These are phyloP conservation scores for Suillus tomentosus DNA, from an alignment of 768 basidiomycete species.

Conservation along the genomic window DNA sequence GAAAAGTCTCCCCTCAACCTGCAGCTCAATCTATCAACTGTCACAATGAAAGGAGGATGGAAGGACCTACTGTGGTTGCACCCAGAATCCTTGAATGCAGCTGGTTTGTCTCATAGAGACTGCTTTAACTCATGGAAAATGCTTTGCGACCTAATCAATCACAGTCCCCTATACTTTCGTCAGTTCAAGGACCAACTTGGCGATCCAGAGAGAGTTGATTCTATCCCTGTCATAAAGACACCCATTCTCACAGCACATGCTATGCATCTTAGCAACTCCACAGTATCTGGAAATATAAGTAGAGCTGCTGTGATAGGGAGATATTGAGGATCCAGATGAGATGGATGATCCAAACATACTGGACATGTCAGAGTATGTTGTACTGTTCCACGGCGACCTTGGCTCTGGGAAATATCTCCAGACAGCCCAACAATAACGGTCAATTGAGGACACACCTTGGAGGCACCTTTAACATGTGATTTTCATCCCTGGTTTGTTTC, in stretches of 20 bases:
- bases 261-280: background rate
- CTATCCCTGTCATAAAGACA: background rate
- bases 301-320: background rate
- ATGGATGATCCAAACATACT: background rate
- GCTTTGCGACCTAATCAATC: background rate
- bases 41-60: background rate
- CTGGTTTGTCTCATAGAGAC: background rate
- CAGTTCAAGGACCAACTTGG: background rate
- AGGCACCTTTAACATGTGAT: background rate
- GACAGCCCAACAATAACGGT: background rate
- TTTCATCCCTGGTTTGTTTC: too few species aligned
- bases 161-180: background rate
- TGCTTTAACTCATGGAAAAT: background rate
- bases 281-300: background rate
- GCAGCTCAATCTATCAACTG: background rate
- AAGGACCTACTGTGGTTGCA: background rate
- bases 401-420: background rate
- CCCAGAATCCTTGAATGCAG: background rate
- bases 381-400: background rate
- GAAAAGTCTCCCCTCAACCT: background rate
- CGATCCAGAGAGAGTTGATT: background rate
- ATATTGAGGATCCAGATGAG: background rate
- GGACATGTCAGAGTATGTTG: background rate
- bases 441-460: background rate
- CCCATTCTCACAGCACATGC: background rate